Evolutionary conservation across 345 rosid species (phyloP).

Genomic region (Psidium guajava): DNA sequence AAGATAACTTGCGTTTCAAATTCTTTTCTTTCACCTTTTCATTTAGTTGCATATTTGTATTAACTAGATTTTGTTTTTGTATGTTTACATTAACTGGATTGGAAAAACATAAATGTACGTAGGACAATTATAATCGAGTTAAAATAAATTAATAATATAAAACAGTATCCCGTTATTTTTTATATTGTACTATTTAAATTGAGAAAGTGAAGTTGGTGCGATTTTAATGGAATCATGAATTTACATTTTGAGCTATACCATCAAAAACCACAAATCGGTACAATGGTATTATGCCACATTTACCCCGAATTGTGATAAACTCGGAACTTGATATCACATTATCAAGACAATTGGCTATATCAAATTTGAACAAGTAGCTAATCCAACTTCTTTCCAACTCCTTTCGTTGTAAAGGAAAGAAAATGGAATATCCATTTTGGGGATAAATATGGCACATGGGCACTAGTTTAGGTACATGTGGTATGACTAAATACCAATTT

Average conservation of each 20-base stretch:
- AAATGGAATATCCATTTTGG: no score
- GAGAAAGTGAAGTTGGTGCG: neutral
- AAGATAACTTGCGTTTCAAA: neutral
- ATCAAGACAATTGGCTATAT: no score
- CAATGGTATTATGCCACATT: neutral
- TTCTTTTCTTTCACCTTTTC: neutral
- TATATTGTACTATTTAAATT: neutral
- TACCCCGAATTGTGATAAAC: neutral
- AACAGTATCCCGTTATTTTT: neutral
- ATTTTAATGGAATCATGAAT: neutral
- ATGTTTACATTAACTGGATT: neutral
- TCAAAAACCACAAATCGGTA: neutral
- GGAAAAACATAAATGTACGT: neutral
- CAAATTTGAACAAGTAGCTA: no score
- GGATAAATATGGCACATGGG: neutral
- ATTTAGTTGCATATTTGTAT: neutral
- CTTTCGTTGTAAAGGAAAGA: no score
- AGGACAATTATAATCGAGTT: neutral
- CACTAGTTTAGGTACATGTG: neutral
- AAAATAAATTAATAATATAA: neutral
- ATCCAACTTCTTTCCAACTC: no score
- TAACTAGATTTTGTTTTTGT: neutral
- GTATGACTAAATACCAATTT: fast-evolving
- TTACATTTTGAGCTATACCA: neutral
- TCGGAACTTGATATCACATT: fast-evolving